Percentiles rank a stretch among this genome's conserved stretches.
Conservation (phyloP, 1,284 basidiomycete species). For the Ganoderma multipileum region DNA sequence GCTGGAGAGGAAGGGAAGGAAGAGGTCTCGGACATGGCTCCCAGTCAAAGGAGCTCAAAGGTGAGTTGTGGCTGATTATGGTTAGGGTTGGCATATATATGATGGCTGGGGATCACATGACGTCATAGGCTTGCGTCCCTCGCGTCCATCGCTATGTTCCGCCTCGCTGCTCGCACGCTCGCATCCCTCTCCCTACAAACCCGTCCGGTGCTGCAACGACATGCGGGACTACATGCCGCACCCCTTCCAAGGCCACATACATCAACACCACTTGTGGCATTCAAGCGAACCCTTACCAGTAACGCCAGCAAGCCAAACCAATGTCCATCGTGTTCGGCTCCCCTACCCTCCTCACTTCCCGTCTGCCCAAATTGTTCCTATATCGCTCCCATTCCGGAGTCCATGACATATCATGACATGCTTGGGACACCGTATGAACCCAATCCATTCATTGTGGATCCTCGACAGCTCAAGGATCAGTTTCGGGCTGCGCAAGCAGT, state of each 20-base stretch:
- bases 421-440: slow-evolving; percentile 63
- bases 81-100: slow-evolving; percentile 28
- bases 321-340: slow-evolving; percentile 67
- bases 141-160: slow-evolving; percentile 33
- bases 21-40: slow-evolving; percentile 26
- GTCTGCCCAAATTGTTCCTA: slow-evolving; percentile 72
- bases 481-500: slow-evolving; percentile 76
- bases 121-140: slow-evolving; percentile 30
- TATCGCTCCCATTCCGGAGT: slow-evolving; percentile 61
- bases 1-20: slow-evolving; percentile 27
- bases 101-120: slow-evolving; percentile 33
- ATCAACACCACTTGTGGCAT: not conserved
- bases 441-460: slow-evolving; percentile 72
- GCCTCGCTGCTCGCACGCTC: slow-evolving; percentile 26
- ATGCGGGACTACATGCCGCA: not conserved
- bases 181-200: slow-evolving; percentile 15
- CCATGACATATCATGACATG: slow-evolving; percentile 64
- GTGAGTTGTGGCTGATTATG: slow-evolving; percentile 16
- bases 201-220: not conserved
- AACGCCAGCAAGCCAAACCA: not conserved
- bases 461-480: slow-evolving; percentile 57
- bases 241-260: not conserved
- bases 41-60: slow-evolving; percentile 12
- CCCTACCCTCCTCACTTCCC: slow-evolving; percentile 67
- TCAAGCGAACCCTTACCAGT: slow-evolving; percentile 7